Percentiles rank a stretch among this genome's conserved stretches.
Evolutionary conservation across 2,329 filamentous ascomycete genomes (phyloP).

Genomic region (Macrophomina tecta): DNA sequence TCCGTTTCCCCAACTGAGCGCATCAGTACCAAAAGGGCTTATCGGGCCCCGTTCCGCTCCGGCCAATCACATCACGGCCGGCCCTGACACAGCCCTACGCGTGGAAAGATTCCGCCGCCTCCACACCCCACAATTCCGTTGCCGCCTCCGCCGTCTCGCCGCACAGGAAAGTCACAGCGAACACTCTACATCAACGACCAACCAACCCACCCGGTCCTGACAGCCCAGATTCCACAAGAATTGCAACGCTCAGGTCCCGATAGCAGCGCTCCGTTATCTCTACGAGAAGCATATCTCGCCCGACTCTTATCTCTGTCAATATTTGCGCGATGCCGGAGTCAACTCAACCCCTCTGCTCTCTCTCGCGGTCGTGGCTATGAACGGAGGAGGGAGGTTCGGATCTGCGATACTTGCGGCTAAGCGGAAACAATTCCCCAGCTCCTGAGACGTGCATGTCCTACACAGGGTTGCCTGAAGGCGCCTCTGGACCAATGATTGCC

Average conservation of each 20-base stretch:
- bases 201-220: neutral
- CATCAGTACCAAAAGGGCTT: neutral
- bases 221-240: constrained; percentile 12
- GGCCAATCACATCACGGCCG: neutral
- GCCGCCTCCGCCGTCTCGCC: neutral
- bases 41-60: constrained; percentile 8
- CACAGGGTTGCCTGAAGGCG: neutral
- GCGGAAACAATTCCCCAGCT: constrained; percentile 14
- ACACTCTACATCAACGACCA: constrained; percentile 10
- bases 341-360: neutral
- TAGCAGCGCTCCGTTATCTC: constrained; percentile 7
- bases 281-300: neutral
- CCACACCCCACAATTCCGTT: constrained; percentile 15
- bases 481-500: neutral
- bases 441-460: neutral
- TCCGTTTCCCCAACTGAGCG: no score
- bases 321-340: neutral
- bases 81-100: neutral
- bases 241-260: neutral
- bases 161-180: constrained; percentile 3
- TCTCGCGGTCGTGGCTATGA: no score
- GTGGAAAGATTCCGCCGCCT: constrained; percentile 1
- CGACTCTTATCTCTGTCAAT: constrained; percentile 7
- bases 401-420: constrained; percentile 14
- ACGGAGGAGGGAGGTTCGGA: neutral